These are phyloP conservation scores for Inga laurina DNA, from an alignment of 306 rosid species.

Conservation along the genomic window DNA sequence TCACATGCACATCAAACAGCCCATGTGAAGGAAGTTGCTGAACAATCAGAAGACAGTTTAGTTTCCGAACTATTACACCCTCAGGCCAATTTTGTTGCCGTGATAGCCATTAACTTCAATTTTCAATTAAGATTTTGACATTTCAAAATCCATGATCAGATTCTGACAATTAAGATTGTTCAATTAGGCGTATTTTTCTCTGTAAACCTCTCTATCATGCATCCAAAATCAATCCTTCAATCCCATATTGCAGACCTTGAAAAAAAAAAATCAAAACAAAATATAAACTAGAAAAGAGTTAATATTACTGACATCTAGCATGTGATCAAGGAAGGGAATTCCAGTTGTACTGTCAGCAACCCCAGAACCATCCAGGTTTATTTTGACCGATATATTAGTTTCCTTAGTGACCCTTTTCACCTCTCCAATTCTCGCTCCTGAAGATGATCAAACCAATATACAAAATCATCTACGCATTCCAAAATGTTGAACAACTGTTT, in stretches of 20 bases:
- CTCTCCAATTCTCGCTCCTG: conserved; percentile 84
- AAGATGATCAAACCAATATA: conserved; percentile 13
- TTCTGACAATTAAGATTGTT: not conserved
- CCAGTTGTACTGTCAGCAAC: conserved; percentile 75
- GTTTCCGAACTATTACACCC: not conserved
- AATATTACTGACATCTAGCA: conserved; percentile 80
- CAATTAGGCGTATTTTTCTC: not conserved
- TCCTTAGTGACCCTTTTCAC: conserved; percentile 86
- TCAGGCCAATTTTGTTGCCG: not conserved
- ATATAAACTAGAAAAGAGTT: conserved; percentile 1
- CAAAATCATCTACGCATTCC: not conserved
- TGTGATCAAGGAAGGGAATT: conserved; percentile 95
- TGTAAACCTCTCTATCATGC: conserved; percentile 1
- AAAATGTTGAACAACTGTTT: not conserved
- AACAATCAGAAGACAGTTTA: not conserved
- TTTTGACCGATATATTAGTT: conserved; percentile 81
- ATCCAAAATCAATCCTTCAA: conserved; percentile 8
- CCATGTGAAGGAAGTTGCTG: conserved; percentile 19
- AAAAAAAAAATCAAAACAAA: not conserved
- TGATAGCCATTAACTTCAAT: conserved; percentile 2
- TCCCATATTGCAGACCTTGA: not conserved
- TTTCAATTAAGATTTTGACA: conserved; percentile 8
- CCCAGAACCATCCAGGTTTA: conserved; percentile 87
- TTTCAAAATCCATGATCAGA: not conserved
- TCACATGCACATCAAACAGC: conserved; percentile 19